These are phyloP conservation scores for Shiraia bambusicola DNA, from an alignment of 2,329 filamentous ascomycete species.

Conservation along the genomic window DNA sequence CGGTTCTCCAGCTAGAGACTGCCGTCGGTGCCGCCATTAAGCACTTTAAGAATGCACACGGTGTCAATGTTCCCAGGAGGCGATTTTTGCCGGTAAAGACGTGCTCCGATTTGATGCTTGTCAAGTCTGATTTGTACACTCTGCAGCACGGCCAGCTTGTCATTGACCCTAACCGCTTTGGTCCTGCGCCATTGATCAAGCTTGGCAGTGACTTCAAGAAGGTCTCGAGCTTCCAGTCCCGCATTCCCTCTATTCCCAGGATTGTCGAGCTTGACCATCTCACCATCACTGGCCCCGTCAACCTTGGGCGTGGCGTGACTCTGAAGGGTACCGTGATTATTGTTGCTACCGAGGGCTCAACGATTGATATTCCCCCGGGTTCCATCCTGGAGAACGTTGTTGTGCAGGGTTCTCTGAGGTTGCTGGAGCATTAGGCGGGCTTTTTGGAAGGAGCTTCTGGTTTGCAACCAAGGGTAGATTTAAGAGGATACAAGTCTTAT, in stretches of 20 bases:
- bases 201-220: conserved; percentile 99
- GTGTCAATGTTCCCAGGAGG: conserved; percentile 95
- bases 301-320: conserved; percentile 91
- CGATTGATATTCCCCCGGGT: conserved; percentile 94
- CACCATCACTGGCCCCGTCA: conserved; percentile 96
- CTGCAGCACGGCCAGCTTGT: conserved; percentile 97
- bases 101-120: conserved; percentile 97
- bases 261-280: conserved; percentile 92
- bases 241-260: conserved; percentile 83
- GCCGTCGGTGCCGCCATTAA: conserved; percentile 97
- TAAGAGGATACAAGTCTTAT: conserved; percentile 26
- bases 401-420: conserved; percentile 89
- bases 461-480: conserved; percentile 25
- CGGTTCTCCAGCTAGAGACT: conserved; percentile 97
- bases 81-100: conserved; percentile 99
- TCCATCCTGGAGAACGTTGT: conserved; percentile 98
- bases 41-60: conserved; percentile 97
- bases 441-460: conserved; percentile 5
- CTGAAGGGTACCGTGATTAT: conserved; percentile 99
- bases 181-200: conserved; percentile 97
- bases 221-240: conserved; percentile 93
- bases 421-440: conserved; percentile 62
- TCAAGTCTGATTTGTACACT: conserved; percentile 99
- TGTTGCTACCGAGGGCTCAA: conserved; percentile 94
- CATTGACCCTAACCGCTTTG: conserved; percentile 95